A percentile compares a stretch with the other conserved stretches of the same genome.
phyloP scores from a whole-genome alignment of 371 early-diverging fungal genomes.

The Rhizopus stolonifer region DNA sequence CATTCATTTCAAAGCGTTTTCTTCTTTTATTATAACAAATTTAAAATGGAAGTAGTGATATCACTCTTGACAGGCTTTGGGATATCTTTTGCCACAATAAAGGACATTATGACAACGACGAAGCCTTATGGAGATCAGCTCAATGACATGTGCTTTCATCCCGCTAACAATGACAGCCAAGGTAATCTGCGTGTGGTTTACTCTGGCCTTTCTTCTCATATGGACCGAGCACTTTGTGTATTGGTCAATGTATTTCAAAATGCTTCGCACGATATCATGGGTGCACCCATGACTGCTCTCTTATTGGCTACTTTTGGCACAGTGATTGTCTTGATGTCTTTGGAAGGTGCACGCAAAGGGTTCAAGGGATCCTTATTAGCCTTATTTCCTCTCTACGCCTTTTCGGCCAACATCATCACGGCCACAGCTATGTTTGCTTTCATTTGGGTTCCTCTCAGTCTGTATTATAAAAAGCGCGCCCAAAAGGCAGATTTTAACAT shows the following conservation, averaged over 20 bases:
- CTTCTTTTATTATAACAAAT: too few relatives aligned
- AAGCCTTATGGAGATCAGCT: slow-evolving; percentile 16
- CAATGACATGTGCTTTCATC: slow-evolving; percentile 17
- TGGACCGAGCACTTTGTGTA: slow-evolving; percentile 17
- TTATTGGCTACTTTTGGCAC: slow-evolving; percentile 19
- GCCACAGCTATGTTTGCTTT: slow-evolving; percentile 9
- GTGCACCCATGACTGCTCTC: slow-evolving; percentile 8
- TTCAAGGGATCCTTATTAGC: slow-evolving; percentile 9
- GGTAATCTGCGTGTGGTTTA: slow-evolving; percentile 20
- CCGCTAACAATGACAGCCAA: slow-evolving; percentile 1
- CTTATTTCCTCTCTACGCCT: slow-evolving; percentile 12
- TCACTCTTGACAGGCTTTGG: neutral
- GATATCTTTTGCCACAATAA: neutral
- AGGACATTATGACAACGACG: neutral
- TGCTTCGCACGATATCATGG: slow-evolving; percentile 14
- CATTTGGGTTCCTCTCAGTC: slow-evolving; percentile 19
- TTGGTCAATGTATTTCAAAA: slow-evolving; percentile 14
- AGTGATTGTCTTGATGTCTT: slow-evolving; percentile 16
- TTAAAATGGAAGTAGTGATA: neutral
- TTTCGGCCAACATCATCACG: slow-evolving; percentile 15
- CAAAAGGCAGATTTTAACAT: neutral
- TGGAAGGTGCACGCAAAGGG: slow-evolving; percentile 24
- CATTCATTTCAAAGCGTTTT: too few relatives aligned
- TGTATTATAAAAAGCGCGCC: slow-evolving; percentile 2
- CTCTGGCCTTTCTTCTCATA: neutral